These are phyloP conservation scores for Entoloma clypeatum DNA, from an alignment of 1,284 basidiomycete species.

Conservation along the genomic window DNA sequence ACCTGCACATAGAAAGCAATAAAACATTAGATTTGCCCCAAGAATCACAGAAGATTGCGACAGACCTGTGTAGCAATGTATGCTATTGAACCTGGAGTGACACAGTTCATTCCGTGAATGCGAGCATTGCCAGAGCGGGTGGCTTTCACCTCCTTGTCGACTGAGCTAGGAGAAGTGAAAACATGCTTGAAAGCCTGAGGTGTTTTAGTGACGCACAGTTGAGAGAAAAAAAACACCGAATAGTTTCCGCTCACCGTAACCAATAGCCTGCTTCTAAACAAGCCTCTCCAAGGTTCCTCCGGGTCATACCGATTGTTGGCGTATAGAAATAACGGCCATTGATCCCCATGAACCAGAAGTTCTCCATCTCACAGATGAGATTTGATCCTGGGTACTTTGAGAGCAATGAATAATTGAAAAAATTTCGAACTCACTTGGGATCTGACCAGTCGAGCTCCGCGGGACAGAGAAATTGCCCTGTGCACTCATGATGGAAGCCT, in stretches of 20 bases:
- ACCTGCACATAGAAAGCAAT: neutral
- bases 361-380: neutral
- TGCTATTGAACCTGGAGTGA: too few species aligned
- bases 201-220: neutral
- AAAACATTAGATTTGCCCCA: too few species aligned
- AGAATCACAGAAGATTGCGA: too few species aligned
- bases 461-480: constrained; percentile 11
- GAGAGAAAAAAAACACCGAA: neutral
- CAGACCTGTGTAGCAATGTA: too few species aligned
- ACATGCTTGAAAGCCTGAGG: constrained; percentile 2
- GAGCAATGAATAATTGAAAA: too few species aligned
- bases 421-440: too few species aligned
- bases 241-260: neutral
- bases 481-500: constrained; percentile 12
- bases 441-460: constrained; percentile 9
- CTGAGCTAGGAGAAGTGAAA: too few species aligned
- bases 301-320: neutral
- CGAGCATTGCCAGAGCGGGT: too few species aligned
- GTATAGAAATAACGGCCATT: constrained; percentile 5
- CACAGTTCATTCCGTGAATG: too few species aligned
- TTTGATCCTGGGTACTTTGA: too few species aligned
- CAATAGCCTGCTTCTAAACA: neutral
- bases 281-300: constrained; percentile 1
- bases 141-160: too few species aligned
- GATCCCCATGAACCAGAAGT: neutral